Evolutionary conservation across 1,284 basidiomycete species (phyloP).

Genomic region (Cystobasidium sp.): DNA sequence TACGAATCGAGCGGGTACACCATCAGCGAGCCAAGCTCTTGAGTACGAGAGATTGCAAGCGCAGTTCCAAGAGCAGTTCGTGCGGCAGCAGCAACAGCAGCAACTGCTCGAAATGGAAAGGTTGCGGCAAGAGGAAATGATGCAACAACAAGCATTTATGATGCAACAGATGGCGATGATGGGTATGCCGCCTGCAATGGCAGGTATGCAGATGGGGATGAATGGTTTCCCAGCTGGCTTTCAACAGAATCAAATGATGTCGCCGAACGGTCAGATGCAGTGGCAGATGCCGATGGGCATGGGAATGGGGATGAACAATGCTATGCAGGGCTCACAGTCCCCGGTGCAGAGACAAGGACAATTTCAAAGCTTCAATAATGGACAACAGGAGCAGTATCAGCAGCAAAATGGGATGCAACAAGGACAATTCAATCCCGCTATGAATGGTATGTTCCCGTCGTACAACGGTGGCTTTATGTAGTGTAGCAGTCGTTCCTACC

Average conservation of each 20-base stretch:
- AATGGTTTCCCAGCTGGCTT: not conserved
- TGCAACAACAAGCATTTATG: conserved; percentile 31
- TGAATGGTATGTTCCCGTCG: not conserved
- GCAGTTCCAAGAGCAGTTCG: conserved; percentile 33
- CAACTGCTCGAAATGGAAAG: conserved; percentile 27
- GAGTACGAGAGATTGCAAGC: conserved; percentile 29
- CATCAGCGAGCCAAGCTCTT: conserved; percentile 33
- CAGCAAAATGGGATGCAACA: not conserved
- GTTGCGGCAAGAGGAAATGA: conserved; percentile 24
- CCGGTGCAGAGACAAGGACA: conserved; percentile 5
- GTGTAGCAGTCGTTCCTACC: no score
- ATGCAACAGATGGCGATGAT: conserved; percentile 38
- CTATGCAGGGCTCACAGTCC: not conserved
- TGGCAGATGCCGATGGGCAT: conserved; percentile 8
- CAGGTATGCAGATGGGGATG: conserved; percentile 35
- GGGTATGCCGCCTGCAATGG: conserved; percentile 14
- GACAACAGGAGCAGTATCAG: conserved; percentile 31
- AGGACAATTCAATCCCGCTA: conserved; percentile 11
- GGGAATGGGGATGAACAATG: conserved; percentile 16
- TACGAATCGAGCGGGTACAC: conserved; percentile 37
- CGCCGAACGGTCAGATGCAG: conserved; percentile 1
- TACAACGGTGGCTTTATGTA: conserved; percentile 1
- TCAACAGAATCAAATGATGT: conserved; percentile 2
- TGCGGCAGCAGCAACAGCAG: conserved; percentile 39
- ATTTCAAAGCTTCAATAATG: conserved; percentile 8